phyloP scores from a whole-genome alignment of 2,329 filamentous ascomycete species.

The Polytolypa hystricis region DNA sequence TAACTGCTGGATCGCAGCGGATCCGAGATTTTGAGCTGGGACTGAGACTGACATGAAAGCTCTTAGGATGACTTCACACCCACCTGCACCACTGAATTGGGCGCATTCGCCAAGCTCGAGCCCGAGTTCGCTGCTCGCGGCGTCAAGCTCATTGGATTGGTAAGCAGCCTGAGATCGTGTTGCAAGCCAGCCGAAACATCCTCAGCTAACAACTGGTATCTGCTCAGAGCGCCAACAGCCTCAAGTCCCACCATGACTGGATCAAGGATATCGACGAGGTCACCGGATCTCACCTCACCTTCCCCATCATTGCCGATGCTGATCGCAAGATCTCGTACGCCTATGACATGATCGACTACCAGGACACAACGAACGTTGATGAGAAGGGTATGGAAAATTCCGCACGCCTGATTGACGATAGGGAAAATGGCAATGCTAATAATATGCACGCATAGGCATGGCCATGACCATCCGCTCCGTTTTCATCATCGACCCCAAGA shows the following conservation, averaged over 20 bases:
- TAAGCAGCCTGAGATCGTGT: slow-evolving; percentile 17
- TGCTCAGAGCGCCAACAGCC: slow-evolving; percentile 59
- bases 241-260: slow-evolving; percentile 76
- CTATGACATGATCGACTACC: slow-evolving; percentile 77
- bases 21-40: not conserved
- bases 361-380: slow-evolving; percentile 72
- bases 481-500: slow-evolving; percentile 87
- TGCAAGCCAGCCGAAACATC: slow-evolving; percentile 2
- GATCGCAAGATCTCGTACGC: slow-evolving; percentile 63
- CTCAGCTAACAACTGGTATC: not conserved
- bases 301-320: slow-evolving; percentile 76
- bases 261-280: slow-evolving; percentile 81
- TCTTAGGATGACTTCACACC: slow-evolving; percentile 67
- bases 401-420: not conserved
- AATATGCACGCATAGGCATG: slow-evolving; percentile 35
- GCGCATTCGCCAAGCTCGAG: slow-evolving; percentile 81
- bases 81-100: slow-evolving; percentile 91
- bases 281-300: slow-evolving; percentile 55
- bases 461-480: slow-evolving; percentile 92
- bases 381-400: slow-evolving; percentile 45
- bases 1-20: slow-evolving; percentile 5
- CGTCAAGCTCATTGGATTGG: slow-evolving; percentile 82
- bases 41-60: not conserved
- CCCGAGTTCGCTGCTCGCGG: slow-evolving; percentile 76
- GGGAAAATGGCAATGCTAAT: not conserved